phyloP scores from a whole-genome alignment of 768 basidiomycete genomes.

The Tricholoma hemisulphureum region DNA sequence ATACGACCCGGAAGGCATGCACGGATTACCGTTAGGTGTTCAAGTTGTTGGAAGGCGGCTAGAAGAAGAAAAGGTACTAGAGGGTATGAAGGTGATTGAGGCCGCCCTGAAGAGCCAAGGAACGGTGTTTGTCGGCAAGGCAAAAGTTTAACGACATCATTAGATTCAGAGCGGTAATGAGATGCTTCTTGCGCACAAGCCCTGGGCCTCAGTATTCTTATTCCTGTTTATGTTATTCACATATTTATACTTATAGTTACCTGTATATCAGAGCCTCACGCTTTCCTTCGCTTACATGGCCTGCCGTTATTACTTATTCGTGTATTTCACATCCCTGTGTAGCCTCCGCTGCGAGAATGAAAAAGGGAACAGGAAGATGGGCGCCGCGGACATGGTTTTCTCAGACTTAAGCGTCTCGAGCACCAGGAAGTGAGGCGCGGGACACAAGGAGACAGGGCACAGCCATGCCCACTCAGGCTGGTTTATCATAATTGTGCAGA shows the following conservation, averaged over 20 bases:
- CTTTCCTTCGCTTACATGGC: neutral
- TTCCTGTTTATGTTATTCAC: neutral
- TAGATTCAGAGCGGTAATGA: neutral
- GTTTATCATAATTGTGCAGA: too few species aligned
- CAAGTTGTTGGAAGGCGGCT: slow-evolving; percentile 61
- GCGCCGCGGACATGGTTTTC: too few species aligned
- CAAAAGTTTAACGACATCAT: neutral
- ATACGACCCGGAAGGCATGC: slow-evolving; percentile 63
- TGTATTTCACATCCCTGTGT: neutral
- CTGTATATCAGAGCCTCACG: neutral
- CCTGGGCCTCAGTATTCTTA: neutral
- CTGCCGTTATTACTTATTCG: neutral
- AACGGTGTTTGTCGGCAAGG: slow-evolving; percentile 14
- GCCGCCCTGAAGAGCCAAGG: slow-evolving; percentile 34
- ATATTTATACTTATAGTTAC: neutral
- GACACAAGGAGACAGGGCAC: too few species aligned
- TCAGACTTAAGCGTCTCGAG: too few species aligned
- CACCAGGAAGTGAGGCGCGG: too few species aligned
- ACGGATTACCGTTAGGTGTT: slow-evolving; percentile 66
- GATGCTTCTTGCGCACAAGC: neutral
- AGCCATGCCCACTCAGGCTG: too few species aligned
- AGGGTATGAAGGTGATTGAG: slow-evolving; percentile 61
- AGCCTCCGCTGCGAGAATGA: too few species aligned
- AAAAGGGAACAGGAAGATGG: too few species aligned
- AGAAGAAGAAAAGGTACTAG: slow-evolving; percentile 72